Base-by-base conservation (phyloP, 2,329 filamentous ascomycete genomes). In the Fusarium sp. region DNA sequence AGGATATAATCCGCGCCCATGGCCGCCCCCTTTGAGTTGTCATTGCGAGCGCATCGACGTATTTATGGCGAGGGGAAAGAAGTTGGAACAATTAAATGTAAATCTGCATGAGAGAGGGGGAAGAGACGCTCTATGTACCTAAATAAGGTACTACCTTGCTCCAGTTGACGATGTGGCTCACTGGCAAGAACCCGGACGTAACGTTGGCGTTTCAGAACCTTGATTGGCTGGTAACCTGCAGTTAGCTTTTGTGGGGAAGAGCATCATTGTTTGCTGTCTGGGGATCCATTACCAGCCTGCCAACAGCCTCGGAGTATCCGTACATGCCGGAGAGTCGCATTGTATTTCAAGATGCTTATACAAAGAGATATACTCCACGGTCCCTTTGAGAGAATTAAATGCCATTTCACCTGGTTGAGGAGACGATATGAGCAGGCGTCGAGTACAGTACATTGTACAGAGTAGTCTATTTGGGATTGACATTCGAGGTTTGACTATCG, bases 41-140 rank as follows among this genome's bases (percentile, higher is more conserved):
- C 79, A 81, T 82, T 60, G 66, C 63, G 65, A 49, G 57, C 67
- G 76, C 79, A 81, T 81, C 62, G 67, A 78, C 65, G 52, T 64
- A 34, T 63, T 61, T 49, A 40, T 11, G 44, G 60, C 49, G 42
- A 64, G 46, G 46, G 46, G 20, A 57, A 40, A 34, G 51, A 55
- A 47, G 41, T 46, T 46, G 47, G 24, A 45, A 52, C 10, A n/a
- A 29, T 48, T 49, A 22, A 51, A 56, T 58, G 30, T 37, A 29
- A 63, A 48, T 22, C 54, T 60, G 61, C 53, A 61, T 57, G 61
- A 58, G 64, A 67, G 57, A 63, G 37, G 57, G 49, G 56, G 53
- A 52, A 47, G 52, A 48, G 27, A 41, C 12, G 32, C 16, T 32
- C 16, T 32, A 45, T 18, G 42, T 32, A 58, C 30, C 18, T n/a